Evolutionary conservation across 2,329 filamentous ascomycete genomes (phyloP).

Genomic region (Pseudocercospora macadamiae): DNA sequence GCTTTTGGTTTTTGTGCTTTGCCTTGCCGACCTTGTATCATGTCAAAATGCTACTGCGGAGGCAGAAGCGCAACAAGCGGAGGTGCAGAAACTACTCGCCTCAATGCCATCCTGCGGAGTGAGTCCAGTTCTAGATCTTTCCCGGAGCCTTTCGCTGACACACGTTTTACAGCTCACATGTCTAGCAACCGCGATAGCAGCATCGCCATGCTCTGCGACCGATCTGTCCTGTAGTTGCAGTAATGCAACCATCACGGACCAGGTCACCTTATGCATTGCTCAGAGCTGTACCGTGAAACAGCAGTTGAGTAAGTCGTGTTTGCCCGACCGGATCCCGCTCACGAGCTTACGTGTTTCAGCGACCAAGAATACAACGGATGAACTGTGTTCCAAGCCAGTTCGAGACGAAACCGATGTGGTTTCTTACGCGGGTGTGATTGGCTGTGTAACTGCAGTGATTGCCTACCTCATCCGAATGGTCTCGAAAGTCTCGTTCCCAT

Average conservation of each 20-base stretch:
- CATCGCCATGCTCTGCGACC: constrained; percentile 22
- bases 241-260: constrained; percentile 9
- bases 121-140: neutral
- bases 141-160: neutral
- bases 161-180: constrained; percentile 18
- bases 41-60: constrained; percentile 8
- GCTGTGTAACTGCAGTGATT: constrained; percentile 16
- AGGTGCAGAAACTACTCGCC: constrained; percentile 7
- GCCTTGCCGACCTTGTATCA: constrained; percentile 2
- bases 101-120: constrained; percentile 18
- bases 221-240: constrained; percentile 22
- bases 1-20: constrained; percentile 2
- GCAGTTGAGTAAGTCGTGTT: constrained; percentile 15
- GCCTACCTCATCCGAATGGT: constrained; percentile 22
- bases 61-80: constrained; percentile 3
- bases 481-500: constrained; percentile 19
- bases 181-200: constrained; percentile 20
- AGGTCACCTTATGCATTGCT: constrained; percentile 7
- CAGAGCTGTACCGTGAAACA: constrained; percentile 10
- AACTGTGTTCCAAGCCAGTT: constrained; percentile 15
- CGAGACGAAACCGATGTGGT: constrained; percentile 21
- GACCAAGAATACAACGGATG: constrained; percentile 24
- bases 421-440: constrained; percentile 16
- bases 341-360: constrained; percentile 2
- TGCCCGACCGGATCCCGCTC: too few species aligned